Evolutionary conservation across 1,139 yeast species (phyloP).

Genomic region (Hemisphaericaspora xylofermentans): DNA sequence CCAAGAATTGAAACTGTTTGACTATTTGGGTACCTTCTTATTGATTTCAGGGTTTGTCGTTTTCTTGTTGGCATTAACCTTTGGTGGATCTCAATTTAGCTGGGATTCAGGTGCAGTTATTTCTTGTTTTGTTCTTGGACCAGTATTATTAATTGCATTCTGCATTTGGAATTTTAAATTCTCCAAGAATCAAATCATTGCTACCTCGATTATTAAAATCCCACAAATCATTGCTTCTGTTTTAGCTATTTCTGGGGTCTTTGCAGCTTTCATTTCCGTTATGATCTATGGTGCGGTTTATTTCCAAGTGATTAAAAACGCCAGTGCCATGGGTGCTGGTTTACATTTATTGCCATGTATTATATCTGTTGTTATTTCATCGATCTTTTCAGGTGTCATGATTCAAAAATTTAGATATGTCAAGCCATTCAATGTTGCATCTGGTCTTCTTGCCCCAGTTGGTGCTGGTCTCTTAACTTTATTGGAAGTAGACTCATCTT

Average conservation of each 20-base stretch:
- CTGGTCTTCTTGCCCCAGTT: conserved; percentile 27
- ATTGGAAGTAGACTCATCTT: conserved; percentile 29
- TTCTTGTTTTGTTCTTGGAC: conserved; percentile 46
- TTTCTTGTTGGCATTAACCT: conserved; percentile 40
- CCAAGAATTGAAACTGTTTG: conserved; percentile 42
- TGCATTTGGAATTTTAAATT: conserved; percentile 27
- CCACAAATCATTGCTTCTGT: conserved; percentile 26
- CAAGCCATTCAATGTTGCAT: conserved; percentile 30
- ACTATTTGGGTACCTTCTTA: conserved; percentile 48
- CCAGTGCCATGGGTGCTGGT: conserved; percentile 39
- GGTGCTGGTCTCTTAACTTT: conserved; percentile 37
- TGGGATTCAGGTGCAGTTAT: conserved; percentile 55
- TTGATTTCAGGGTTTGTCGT: conserved; percentile 43
- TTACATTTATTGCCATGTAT: conserved; percentile 37
- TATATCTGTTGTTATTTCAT: conserved; percentile 32
- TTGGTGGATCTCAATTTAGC: conserved; percentile 47
- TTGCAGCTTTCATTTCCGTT: conserved; percentile 26
- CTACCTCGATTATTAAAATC: conserved; percentile 24
- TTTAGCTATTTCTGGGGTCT: conserved; percentile 20
- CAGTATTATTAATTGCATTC: conserved; percentile 20
- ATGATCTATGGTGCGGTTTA: conserved; percentile 33
- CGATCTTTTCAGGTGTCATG: conserved; percentile 29
- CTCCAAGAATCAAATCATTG: conserved; percentile 29
- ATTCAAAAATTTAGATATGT: conserved; percentile 31
- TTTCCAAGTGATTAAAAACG: conserved; percentile 36